Percentiles rank a stretch among this genome's conserved stretches.
Conservation (phyloP, 1,139 yeast species). For the Debaryomyces nepalensis region DNA sequence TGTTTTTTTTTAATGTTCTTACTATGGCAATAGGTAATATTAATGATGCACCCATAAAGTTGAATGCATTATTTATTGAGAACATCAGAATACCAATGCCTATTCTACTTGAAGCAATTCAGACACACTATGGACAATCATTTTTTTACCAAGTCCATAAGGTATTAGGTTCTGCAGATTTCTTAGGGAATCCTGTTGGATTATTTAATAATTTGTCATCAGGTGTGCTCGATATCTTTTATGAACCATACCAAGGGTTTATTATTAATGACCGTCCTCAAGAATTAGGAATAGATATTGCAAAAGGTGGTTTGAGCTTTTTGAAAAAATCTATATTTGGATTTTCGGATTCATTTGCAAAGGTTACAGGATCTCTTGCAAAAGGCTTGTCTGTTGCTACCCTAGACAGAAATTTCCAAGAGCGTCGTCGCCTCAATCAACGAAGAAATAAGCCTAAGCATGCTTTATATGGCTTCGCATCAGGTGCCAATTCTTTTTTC, state of each 20-base stretch:
- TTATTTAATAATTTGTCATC: slow-evolving; percentile 89
- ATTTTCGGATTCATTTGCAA: slow-evolving; percentile 88
- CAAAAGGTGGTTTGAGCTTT: slow-evolving; percentile 94
- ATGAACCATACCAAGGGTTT: slow-evolving; percentile 97
- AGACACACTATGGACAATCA: slow-evolving; percentile 90
- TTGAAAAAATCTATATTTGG: slow-evolving; percentile 95
- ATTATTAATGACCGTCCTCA: slow-evolving; percentile 94
- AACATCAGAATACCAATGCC: slow-evolving; percentile 88
- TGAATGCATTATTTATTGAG: slow-evolving; percentile 86
- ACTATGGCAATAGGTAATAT: slow-evolving; percentile 98
- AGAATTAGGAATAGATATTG: slow-evolving; percentile 92
- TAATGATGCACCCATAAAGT: slow-evolving; percentile 92
- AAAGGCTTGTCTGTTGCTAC: slow-evolving; percentile 93
- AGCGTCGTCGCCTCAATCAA: slow-evolving; percentile 71
- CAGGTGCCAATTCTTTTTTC: slow-evolving; percentile 87
- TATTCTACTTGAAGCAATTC: slow-evolving; percentile 68
- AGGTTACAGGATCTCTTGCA: slow-evolving; percentile 91
- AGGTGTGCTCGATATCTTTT: slow-evolving; percentile 94
- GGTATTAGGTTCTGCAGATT: slow-evolving; percentile 93
- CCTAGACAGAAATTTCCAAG: slow-evolving; percentile 84
- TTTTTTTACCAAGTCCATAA: slow-evolving; percentile 91
- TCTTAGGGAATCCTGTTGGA: slow-evolving; percentile 97
- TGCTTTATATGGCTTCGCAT: slow-evolving; percentile 84
- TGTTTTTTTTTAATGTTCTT: slow-evolving; percentile 79
- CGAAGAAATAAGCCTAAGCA: slow-evolving; percentile 82